These are phyloP conservation scores for Pythium scleroteichum DNA, from an alignment of 352 stramenopile species.

Conservation along the genomic window DNA sequence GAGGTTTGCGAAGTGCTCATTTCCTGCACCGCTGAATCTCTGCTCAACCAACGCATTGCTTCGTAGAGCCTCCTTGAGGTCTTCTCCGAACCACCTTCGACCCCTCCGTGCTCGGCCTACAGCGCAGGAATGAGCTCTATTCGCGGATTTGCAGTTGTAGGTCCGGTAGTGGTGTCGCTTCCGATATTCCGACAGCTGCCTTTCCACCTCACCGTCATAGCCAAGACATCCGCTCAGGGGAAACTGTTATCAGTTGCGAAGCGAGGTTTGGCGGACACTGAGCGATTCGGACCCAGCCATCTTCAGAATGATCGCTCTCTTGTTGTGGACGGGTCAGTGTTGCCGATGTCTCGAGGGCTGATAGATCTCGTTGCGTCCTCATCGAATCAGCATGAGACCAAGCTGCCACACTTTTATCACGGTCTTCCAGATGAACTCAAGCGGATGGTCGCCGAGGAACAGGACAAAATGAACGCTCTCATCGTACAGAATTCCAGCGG, in stretches of 20 bases:
- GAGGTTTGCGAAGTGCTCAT: constrained; percentile 8
- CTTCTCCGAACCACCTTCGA: neutral
- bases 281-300: constrained; percentile 58
- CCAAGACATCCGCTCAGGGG: constrained; percentile 56
- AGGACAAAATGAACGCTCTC: constrained; percentile 25
- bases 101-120: neutral
- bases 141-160: constrained; percentile 39
- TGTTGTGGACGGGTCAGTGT: constrained; percentile 32
- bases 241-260: neutral
- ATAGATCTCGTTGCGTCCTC: constrained; percentile 31
- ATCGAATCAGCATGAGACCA: constrained; percentile 40
- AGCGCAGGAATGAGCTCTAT: neutral
- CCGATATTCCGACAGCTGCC: constrained; percentile 44
- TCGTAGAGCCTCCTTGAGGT: constrained; percentile 2
- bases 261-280: constrained; percentile 31
- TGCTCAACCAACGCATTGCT: neutral
- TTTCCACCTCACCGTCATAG: constrained; percentile 43
- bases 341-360: constrained; percentile 26
- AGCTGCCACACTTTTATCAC: constrained; percentile 76
- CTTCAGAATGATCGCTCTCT: constrained; percentile 50
- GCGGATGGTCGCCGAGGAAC: constrained; percentile 66
- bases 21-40: neutral
- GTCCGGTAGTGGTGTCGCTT: constrained; percentile 36
- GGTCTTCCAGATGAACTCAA: constrained; percentile 72
- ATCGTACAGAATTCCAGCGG: neutral